Evolutionary conservation across 371 early-diverging fungal genomes (phyloP), one percentile per base, ranked within the genome.

Genomic region (Parasitella parasitica): DNA sequence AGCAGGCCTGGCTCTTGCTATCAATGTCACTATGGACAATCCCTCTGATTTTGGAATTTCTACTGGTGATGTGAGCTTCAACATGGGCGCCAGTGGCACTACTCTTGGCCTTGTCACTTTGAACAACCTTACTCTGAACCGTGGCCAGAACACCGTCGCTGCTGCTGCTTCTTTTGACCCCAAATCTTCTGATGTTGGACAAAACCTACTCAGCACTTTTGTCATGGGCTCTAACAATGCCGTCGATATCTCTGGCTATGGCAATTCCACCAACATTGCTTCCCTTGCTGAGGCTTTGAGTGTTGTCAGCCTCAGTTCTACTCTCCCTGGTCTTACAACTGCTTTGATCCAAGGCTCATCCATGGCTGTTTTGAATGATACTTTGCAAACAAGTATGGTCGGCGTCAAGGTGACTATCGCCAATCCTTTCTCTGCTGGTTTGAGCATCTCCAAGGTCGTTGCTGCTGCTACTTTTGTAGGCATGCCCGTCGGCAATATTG

Each of bases 41-140:
- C 89, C 87, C 12, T 81, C 83, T 46, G 73, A 70, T 54, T 77
- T 87, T 26, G 68, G 78, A 18, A 87, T 89, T 50, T 53, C 73
- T 26, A 78, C 81, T 28, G 84, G 84, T 49, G 77, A 87, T 59
- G 77, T 84, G 27, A 59, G 56, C 48, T 77, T 85, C 36, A 73
- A 69, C 24, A 64, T 87, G 61, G 46, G 77, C 28, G 82, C 84
- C 39, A 66, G 66, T 28, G 74, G 68, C 24, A 69, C 58, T n/a
- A 39, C 61, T 6, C 77, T 87, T 32, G 87, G 87, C 36, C 73
- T 74, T 15, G 84, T 85, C 16, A 68, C 75, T 30, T 66, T 85
- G 59, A 67, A 66, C 22, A 71, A 76, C 52, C 69, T 87, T 39
- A 65, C 66, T 12, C 61, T 87, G 57, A 67, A 73, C 18, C 82